Percentiles rank a stretch among this genome's conserved stretches.
Conservation (phyloP, 768 basidiomycete genomes). For the Ramaria sp. region DNA sequence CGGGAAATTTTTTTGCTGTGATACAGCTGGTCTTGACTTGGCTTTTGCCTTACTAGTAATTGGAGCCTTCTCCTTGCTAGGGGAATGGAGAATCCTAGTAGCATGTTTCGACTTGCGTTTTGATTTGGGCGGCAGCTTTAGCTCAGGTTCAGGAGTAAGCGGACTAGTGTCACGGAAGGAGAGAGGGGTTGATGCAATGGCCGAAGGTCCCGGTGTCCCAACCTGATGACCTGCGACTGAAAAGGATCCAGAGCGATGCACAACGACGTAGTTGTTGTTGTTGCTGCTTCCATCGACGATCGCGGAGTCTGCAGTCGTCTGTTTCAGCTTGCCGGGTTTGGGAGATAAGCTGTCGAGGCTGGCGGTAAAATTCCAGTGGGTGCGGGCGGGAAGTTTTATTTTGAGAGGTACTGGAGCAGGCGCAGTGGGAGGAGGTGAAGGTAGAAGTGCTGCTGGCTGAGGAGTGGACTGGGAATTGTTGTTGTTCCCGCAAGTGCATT, state of each 20-base stretch:
- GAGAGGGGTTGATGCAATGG: background rate
- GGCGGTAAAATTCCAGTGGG: slow-evolving; percentile 22
- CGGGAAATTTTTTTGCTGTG: background rate
- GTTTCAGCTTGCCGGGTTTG: slow-evolving; percentile 18
- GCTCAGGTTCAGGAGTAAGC: slow-evolving; percentile 5
- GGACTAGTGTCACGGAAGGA: slow-evolving; percentile 5
- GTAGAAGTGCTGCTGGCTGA: slow-evolving; percentile 15
- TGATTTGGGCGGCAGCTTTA: background rate
- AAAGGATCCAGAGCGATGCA: slow-evolving; percentile 6
- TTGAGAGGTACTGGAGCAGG: slow-evolving; percentile 37
- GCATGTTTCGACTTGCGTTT: background rate
- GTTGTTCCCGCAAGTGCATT: slow-evolving; percentile 60
- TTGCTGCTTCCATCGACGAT: slow-evolving; percentile 14
- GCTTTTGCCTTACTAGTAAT: background rate
- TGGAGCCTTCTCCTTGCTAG: background rate
- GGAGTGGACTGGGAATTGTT: slow-evolving; percentile 21
- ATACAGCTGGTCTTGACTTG: background rate
- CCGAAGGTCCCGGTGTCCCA: background rate
- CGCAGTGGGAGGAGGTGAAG: slow-evolving; percentile 15
- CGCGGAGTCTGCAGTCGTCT: slow-evolving; percentile 31
- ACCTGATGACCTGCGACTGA: slow-evolving; percentile 9
- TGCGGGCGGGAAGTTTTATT: slow-evolving; percentile 60
- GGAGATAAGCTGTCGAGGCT: slow-evolving; percentile 15
- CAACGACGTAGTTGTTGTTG: slow-evolving; percentile 14
- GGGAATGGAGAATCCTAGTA: background rate